Evolutionary conservation across 2,329 filamentous ascomycete genomes (phyloP), one percentile per base, ranked within the genome.

Genomic region (Beauveria caledonica): DNA sequence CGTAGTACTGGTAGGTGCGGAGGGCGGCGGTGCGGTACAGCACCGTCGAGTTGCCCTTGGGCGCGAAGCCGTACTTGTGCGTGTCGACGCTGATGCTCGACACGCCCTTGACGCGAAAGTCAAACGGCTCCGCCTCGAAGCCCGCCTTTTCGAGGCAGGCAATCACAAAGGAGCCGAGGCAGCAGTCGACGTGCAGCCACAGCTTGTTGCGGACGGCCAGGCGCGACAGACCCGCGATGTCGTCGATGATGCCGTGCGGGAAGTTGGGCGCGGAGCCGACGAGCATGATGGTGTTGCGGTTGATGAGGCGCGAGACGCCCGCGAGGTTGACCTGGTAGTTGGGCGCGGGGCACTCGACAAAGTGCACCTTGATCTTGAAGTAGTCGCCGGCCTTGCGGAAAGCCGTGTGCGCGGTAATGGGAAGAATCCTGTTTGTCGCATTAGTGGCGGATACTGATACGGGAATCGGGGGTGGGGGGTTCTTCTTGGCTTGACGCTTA

Each of bases 61-160:
- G 94, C 1, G 94, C 94, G 71, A 99, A 99, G 42, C 94, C 94
- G 72, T 99, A 99, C 74, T 99, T 99, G 82, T 99, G 94, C 3
- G 94, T 99, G 73, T 99, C 94, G 73, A 92, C 95, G 66, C 87
- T 92, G 73, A 99, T 97, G 73, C 88, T 93, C 3, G 93, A 97
- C 42, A 99, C 94, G 67, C 94, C 94, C 66, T 90, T 91, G 62
- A 95, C 86, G 60, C 89, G 86, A 83, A 99, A 99, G 74, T 99
- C 94, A 71, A 97, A 97, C 5, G 86, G 86, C 66, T 88, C 86
- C 23, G 89, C 83, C 64, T 95, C 90, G 73, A 96, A 97, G 49
- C 94, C 94, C n/a, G 94, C 92, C 70, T 89, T 90, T 64, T 92
- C 87, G 48, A 99, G 87, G 78, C 93, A 91, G 1, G 94, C 92